Evolutionary conservation across 192 early-diverging fungal genomes (phyloP), one percentile per base, ranked within the genome.

Genomic region (Martensiomyces pterosporus): DNA sequence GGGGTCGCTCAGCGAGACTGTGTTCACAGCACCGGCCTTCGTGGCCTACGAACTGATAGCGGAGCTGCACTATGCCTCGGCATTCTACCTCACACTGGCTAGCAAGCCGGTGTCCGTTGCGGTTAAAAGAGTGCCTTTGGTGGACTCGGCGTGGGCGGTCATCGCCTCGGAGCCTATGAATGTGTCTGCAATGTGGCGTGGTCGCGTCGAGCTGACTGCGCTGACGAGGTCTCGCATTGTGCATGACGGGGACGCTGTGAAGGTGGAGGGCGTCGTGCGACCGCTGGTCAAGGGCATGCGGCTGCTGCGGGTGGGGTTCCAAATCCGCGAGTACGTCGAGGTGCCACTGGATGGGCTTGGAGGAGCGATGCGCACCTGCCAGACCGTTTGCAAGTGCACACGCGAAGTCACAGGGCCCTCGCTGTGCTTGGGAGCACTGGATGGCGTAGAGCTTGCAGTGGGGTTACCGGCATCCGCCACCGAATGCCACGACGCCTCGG

Each of bases 281-380:
- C 69, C 69, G 5, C 53, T 60, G 37, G 29, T 39, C 49, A 73
- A 73, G 42, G 69, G 69, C 19, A 39, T 73, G 49, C 58, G 69
- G 9, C 29, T 73, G 47, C 55, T 73, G 38, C 52, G 62, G 19
- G 57, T 56, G 12, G 58, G 57, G 3, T 73, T 73, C 43, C 60
- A 73, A 23, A 40, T 73, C 27, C 62, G 61, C 49, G 69, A 73
- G 43, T 43, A 49, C 24, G 23, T 57, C 41, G 40, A 45, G 9
- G 62, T 60, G 4, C 54, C 62, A 39, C 57, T 64, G 25, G 62
- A 60, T 38, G 29, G 12, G 5, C 29, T 32, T 26, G 40, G 18
- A 16, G n/a, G 14, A 24, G 34, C 27, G 44, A 42, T 9, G 26
- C 24, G 39, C 9, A 45, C 2, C 41, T 29, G 39, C 34, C 48